These are phyloP conservation scores for Eucalyptus caleyi DNA, from an alignment of 345 rosid species.

Conservation along the genomic window DNA sequence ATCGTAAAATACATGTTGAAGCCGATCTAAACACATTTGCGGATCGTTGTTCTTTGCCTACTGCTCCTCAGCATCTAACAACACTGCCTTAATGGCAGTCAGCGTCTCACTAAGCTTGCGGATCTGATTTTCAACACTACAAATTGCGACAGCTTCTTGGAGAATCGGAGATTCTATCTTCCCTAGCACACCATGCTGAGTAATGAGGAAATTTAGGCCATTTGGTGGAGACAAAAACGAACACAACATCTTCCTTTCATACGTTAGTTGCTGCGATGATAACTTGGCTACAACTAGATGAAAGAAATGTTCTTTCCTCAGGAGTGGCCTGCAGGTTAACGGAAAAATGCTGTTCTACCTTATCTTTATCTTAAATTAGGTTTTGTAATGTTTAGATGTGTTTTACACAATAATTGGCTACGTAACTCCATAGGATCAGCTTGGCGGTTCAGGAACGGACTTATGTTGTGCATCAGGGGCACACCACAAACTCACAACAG, in stretches of 20 bases:
- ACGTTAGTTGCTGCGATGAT: not conserved
- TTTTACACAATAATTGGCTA: not conserved
- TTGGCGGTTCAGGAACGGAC: not conserved
- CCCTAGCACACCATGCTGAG: not conserved
- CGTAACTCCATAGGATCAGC: not conserved
- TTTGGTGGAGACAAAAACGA: not conserved
- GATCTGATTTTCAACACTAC: not conserved
- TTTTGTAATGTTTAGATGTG: not conserved
- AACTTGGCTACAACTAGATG: not conserved
- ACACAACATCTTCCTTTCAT: not conserved
- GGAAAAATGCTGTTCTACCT: not conserved
- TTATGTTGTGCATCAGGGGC: not conserved
- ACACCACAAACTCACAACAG: not conserved
- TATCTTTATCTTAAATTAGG: not conserved
- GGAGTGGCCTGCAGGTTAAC: not conserved
- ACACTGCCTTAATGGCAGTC: not conserved
- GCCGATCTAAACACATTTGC: not conserved
- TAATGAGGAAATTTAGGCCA: not conserved
- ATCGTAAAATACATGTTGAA: not conserved
- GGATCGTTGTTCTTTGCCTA: too few relatives aligned
- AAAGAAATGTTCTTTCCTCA: not conserved
- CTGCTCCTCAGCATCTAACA: too few relatives aligned
- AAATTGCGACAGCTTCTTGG: not conserved
- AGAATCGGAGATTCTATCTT: not conserved
- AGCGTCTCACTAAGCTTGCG: not conserved